Evolutionary conservation across 371 early-diverging fungal genomes (phyloP), one percentile per base, ranked within the genome.

Genomic region (Massospora cicadina): DNA sequence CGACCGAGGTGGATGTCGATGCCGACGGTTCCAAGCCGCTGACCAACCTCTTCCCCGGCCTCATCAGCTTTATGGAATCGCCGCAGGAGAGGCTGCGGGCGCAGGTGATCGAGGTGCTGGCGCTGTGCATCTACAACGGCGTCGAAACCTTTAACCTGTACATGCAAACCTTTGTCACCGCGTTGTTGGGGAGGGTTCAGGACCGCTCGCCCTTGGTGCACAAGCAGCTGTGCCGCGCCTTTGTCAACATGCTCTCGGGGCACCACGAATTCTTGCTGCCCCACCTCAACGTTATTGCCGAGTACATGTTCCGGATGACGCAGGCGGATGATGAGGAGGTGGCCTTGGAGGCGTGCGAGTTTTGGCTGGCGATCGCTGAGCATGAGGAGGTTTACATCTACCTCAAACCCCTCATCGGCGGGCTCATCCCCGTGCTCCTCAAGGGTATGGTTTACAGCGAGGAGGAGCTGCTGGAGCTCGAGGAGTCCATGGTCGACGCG

Each of bases 281-380:
- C 25, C 85, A 91, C 67, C 79, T 96, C 72, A 80, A 82, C 66
- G 81, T 83, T 68, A 78, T 96, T 31, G 86, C 90, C 55, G 80
- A 87, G 65, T 98, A 91, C 75, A 95, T 98, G 91, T 79, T 98
- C n/a, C 82, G 81, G 71, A 88, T 86, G 66, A 93, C 90, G 24
- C 82, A 84, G 71, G 84, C 81, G 60, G 84, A 86, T 30, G 91
- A 93, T 59, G 76, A 83, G 27, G 74, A 78, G 53, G 82, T 96
- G 31, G 94, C 96, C 23, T 75, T 93, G 65, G 96, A 95, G 74
- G 95, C 96, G 7, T 90, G 92, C 74, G 98, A 98, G 73, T 96
- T 98, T 74, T 98, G 95, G 95, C 74, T 95, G 30, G 87, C 89
- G 33, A 88, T 95, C 77, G 91, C 91, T 54, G 98, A 98, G 72